A percentile compares a stretch with the other conserved stretches of the same genome.
Evolutionary conservation across 768 basidiomycete species (phyloP).

Genomic region (Leccinum variicolor): DNA sequence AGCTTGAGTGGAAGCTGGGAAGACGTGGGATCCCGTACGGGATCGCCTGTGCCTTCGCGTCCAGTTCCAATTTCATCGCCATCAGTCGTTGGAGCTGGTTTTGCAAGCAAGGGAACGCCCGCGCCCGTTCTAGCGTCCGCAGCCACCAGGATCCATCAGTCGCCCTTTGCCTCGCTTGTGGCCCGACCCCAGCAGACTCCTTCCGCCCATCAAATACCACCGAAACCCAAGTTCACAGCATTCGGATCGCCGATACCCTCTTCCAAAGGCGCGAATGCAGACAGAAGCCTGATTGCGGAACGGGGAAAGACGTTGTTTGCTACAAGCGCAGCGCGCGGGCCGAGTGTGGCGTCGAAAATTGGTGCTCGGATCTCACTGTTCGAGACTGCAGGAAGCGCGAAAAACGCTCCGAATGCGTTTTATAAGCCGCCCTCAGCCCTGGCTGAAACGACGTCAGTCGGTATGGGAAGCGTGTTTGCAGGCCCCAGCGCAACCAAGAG

Average conservation of each 20-base stretch:
- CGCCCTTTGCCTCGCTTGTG: conserved; percentile 1
- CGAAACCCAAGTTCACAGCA: conserved; percentile 23
- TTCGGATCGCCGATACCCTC: conserved; percentile 25
- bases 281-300: conserved; percentile 13
- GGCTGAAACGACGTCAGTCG: background rate
- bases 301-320: conserved; percentile 17
- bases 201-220: conserved; percentile 4
- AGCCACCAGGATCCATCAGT: background rate
- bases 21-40: conserved; percentile 35
- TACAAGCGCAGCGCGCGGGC: background rate
- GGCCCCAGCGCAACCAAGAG: background rate
- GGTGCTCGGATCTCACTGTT: conserved; percentile 33
- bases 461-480: conserved; percentile 1
- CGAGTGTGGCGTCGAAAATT: conserved; percentile 3
- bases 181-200: conserved; percentile 1
- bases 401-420: conserved; percentile 61
- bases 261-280: background rate
- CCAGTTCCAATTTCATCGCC: conserved; percentile 6
- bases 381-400: conserved; percentile 45
- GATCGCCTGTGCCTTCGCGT: conserved; percentile 5
- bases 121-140: background rate
- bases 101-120: conserved; percentile 4
- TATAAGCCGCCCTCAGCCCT: conserved; percentile 47
- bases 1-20: conserved; percentile 67
- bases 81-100: conserved; percentile 1